Evolutionary conservation across 2,329 filamentous ascomycete species (phyloP), one percentile per base, ranked within the genome.

Genomic region (Trichophyton equinum): DNA sequence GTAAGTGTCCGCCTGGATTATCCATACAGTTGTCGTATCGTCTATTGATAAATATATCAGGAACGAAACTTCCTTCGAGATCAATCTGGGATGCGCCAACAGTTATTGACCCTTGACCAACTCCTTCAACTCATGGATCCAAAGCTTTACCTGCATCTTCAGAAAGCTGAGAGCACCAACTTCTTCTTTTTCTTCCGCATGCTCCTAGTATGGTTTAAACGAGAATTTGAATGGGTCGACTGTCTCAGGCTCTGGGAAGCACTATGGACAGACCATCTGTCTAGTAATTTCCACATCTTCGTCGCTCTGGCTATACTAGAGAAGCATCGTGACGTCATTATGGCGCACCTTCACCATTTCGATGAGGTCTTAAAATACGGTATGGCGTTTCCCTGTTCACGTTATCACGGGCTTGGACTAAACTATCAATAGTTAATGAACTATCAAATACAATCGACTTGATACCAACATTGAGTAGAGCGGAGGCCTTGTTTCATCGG

Each of bases 161-260:
- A 95, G 72, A 85, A 83, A 15, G 89, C 91, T 20, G 95, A 99
- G 69, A 95, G 88, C 69, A 99, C 94, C 25, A 99, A 99, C 73
- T 99, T 99, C 75, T 99, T 99, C 76, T 99, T 99, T 79, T 97
- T 99, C 79, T 99, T 97, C 83, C 88, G 94, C 63, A 97, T 97
- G 94, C 80, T 99, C 38, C 80, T 99, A 1, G 94, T 99, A 8
- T 99, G 94, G 94, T 99, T 94, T 75, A 99, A 99, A 78, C 87
- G 94, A 56, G 94, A 99, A 74, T 99, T 99, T 68, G 82, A 85
- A 66, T 99, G 92, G 89, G 73, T 81, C 56, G 91, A 97, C 69
- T 84, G 96, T 9, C 77, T 97, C 38, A 83, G 88, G 18, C 77
- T 99, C 3, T 99, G 94, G 94, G 94, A 99, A 74, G 81, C 83